phyloP scores from a whole-genome alignment of 2,329 filamentous ascomycete genomes.

The Aureobasidium mangrovei region DNA sequence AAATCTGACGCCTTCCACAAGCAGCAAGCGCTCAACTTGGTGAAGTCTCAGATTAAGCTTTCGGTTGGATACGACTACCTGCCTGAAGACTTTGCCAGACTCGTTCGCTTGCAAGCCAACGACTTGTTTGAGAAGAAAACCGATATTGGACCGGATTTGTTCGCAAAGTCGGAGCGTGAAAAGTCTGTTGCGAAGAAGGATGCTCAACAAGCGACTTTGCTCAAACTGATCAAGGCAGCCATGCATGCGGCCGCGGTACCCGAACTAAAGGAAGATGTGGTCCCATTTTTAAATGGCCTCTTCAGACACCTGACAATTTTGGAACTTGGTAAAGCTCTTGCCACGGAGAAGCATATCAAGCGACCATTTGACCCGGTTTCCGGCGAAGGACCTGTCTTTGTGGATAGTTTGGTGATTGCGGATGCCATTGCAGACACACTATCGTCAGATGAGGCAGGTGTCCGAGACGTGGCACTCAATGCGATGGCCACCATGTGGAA shows the following conservation, averaged over 20 bases:
- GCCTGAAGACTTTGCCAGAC: slow-evolving; percentile 77
- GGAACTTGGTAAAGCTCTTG: slow-evolving; percentile 78
- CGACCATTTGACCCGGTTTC: slow-evolving; percentile 76
- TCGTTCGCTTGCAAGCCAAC: slow-evolving; percentile 81
- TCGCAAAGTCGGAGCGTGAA: slow-evolving; percentile 68
- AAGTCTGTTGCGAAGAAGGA: slow-evolving; percentile 82
- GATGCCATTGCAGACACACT: slow-evolving; percentile 87
- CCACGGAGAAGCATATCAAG: slow-evolving; percentile 65
- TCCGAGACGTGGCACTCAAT: slow-evolving; percentile 73
- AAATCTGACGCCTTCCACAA: slow-evolving; percentile 84
- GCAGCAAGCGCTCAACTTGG: slow-evolving; percentile 78
- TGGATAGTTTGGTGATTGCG: slow-evolving; percentile 79
- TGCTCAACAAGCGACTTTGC: slow-evolving; percentile 70
- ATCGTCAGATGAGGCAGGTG: slow-evolving; percentile 69
- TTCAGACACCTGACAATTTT: slow-evolving; percentile 86
- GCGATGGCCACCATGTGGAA: slow-evolving; percentile 72
- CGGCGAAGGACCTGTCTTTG: slow-evolving; percentile 76
- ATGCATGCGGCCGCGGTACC: slow-evolving; percentile 78
- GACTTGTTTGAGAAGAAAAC: slow-evolving; percentile 68
- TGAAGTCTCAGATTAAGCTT: slow-evolving; percentile 83
- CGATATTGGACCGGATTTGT: slow-evolving; percentile 59
- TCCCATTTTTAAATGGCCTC: slow-evolving; percentile 66
- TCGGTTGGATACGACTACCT: slow-evolving; percentile 79
- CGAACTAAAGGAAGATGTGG: slow-evolving; percentile 68
- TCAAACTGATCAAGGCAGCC: slow-evolving; percentile 79